Conservation (phyloP, 2,329 filamentous ascomycete genomes). For the Chaetomium sp. region DNA sequence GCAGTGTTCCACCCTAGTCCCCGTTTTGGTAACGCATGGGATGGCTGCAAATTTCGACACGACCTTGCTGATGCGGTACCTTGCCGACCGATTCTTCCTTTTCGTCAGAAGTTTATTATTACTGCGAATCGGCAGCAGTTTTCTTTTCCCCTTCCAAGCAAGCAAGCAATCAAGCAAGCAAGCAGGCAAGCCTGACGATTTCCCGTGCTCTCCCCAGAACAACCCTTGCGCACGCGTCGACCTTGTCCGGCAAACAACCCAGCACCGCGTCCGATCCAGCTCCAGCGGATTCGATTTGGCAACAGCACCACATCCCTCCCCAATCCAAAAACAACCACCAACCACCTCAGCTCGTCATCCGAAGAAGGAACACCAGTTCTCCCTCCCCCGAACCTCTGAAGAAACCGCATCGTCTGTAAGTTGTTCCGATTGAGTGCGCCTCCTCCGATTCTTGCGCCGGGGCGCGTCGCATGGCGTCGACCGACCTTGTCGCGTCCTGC, state of each 20-base stretch:
- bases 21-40: conserved; percentile 44
- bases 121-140: conserved; percentile 21
- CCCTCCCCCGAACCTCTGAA: not conserved
- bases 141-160: conserved; percentile 2
- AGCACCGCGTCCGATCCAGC: not conserved
- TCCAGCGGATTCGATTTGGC: not conserved
- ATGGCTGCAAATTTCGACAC: conserved; percentile 36
- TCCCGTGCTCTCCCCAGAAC: not conserved
- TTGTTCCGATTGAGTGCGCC: not conserved
- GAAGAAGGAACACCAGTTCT: not conserved
- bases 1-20: conserved; percentile 45
- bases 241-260: not conserved
- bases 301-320: not conserved
- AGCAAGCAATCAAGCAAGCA: no score
- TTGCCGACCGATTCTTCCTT: conserved; percentile 26
- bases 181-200: conserved; percentile 15
- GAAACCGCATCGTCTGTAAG: conserved; percentile 8
- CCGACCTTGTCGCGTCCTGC: conserved; percentile 15
- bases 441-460: conserved; percentile 1
- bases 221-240: not conserved
- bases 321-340: not conserved
- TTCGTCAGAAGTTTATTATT: conserved; percentile 30
- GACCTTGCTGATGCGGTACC: not conserved
- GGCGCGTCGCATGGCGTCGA: conserved; percentile 15
- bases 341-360: not conserved